These are phyloP conservation scores for Aspergillus tubingensis DNA, from an alignment of 2,329 filamentous ascomycete genomes.

Conservation along the genomic window DNA sequence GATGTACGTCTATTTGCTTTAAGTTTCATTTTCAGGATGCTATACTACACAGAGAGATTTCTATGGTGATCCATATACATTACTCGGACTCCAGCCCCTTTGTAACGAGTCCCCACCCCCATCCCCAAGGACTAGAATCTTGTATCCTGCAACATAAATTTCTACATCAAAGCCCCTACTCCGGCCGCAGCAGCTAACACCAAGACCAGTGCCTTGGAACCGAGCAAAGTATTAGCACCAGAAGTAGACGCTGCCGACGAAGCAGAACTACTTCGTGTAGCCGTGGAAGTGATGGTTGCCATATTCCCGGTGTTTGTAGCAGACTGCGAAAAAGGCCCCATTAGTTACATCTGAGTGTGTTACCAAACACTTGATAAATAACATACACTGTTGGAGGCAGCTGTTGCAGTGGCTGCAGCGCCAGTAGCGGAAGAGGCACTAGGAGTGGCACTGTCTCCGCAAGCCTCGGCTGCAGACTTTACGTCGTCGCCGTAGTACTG, in stretches of 20 bases:
- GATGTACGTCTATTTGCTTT: too few species aligned
- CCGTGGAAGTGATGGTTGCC: background rate
- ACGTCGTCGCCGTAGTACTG: constrained; percentile 46
- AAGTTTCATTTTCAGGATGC: too few species aligned
- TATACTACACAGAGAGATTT: too few species aligned
- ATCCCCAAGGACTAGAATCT: too few species aligned
- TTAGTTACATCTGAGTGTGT: background rate
- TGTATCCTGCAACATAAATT: too few species aligned
- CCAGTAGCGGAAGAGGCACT: background rate
- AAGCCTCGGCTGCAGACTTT: constrained; percentile 36
- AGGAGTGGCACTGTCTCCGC: constrained; percentile 27
- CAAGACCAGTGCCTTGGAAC: background rate
- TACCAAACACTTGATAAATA: background rate
- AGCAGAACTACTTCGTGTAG: background rate
- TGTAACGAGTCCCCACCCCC: too few species aligned
- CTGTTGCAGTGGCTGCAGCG: background rate
- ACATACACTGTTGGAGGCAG: background rate
- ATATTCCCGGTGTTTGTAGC: background rate
- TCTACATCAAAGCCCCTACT: background rate
- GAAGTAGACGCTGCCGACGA: background rate
- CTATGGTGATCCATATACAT: too few species aligned
- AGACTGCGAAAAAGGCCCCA: background rate
- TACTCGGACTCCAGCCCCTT: too few species aligned
- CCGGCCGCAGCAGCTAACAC: background rate
- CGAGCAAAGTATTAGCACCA: background rate